Conservation (phyloP, 176 grass and related monocot species). For the Dendrocalamus sinicus region DNA sequence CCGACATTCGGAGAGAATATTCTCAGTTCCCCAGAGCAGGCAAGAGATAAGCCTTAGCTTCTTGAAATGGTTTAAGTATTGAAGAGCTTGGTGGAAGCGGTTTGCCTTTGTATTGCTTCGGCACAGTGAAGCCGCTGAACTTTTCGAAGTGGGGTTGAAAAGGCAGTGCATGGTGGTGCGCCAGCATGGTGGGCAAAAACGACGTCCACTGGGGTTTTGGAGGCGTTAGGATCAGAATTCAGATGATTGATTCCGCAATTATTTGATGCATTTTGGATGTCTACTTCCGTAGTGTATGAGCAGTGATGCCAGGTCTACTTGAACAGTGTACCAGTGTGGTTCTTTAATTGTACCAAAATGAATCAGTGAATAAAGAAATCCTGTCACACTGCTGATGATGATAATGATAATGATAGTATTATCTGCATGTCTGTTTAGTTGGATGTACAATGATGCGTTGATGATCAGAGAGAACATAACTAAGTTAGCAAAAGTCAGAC, state of each 20-base stretch:
- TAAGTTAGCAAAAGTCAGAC: not conserved
- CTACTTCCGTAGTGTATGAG: not conserved
- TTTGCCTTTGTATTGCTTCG: not conserved
- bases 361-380: not conserved
- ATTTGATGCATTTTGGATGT: conserved; percentile 32
- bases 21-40: not conserved
- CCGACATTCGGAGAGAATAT: not conserved
- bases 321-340: conserved; percentile 32
- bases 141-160: not conserved
- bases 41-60: conserved; percentile 15
- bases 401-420: not conserved
- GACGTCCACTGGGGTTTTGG: conserved; percentile 18
- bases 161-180: not conserved
- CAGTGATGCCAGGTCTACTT: conserved; percentile 37
- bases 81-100: not conserved
- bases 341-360: not conserved
- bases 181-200: conserved; percentile 22
- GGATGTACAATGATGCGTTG: not conserved
- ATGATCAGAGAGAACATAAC: not conserved
- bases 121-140: conserved; percentile 8
- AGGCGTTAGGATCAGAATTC: conserved; percentile 27
- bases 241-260: conserved; percentile 41
- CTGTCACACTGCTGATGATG: not conserved
- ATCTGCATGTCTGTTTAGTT: not conserved
- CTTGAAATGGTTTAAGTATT: conserved; percentile 29